Evolutionary conservation across 2,329 filamentous ascomycete species (phyloP).

Genomic region (Domatiomyces catenatus): DNA sequence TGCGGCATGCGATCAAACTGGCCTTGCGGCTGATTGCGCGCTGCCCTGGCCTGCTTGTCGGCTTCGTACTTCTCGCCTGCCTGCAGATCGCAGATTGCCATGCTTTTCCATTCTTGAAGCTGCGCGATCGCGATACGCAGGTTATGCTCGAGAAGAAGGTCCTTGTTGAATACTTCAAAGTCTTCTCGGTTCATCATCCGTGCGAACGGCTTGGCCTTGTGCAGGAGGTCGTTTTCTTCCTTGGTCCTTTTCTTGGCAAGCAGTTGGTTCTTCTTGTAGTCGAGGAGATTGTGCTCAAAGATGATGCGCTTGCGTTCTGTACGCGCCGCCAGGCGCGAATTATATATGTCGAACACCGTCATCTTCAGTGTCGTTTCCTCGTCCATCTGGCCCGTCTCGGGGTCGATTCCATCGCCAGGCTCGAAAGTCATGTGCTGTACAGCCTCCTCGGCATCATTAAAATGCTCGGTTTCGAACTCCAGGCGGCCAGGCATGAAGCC

Average conservation of each 20-base stretch:
- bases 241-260: slow-evolving; percentile 90
- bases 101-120: slow-evolving; percentile 81
- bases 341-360: slow-evolving; percentile 97
- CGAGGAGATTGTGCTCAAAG: slow-evolving; percentile 84
- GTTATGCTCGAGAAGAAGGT: slow-evolving; percentile 79
- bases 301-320: slow-evolving; percentile 93
- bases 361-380: slow-evolving; percentile 96
- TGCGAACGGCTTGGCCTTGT: slow-evolving; percentile 90
- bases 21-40: slow-evolving; percentile 51
- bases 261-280: slow-evolving; percentile 82
- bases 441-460: slow-evolving; percentile 94
- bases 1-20: slow-evolving; percentile 73
- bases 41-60: slow-evolving; percentile 64
- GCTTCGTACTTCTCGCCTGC: slow-evolving; percentile 83
- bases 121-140: slow-evolving; percentile 77
- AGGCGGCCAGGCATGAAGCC: slow-evolving; percentile 96
- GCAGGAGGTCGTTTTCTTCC: slow-evolving; percentile 78
- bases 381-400: slow-evolving; percentile 68
- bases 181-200: slow-evolving; percentile 92
- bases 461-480: slow-evolving; percentile 94
- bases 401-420: slow-evolving; percentile 82
- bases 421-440: slow-evolving; percentile 98
- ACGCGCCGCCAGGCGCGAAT: slow-evolving; percentile 72
- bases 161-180: slow-evolving; percentile 72
- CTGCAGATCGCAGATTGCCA: slow-evolving; percentile 69